A percentile compares a stretch with the other conserved stretches of the same genome.
phyloP scores from a whole-genome alignment of 257 asterid species.

The Lycium ferocissimum region DNA sequence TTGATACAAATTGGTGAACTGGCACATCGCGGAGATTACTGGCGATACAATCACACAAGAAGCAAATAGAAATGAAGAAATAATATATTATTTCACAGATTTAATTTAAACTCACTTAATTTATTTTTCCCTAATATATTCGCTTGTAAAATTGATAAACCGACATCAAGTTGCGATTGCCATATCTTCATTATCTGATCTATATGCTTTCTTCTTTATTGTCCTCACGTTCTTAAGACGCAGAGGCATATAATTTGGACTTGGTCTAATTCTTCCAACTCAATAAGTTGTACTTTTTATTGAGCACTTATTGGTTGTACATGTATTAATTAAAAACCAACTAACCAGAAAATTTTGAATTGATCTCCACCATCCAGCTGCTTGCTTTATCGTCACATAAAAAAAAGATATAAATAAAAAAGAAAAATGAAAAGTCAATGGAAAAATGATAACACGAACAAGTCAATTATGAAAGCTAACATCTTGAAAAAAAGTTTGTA shows the following conservation, averaged over 20 bases:
- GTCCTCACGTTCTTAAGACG: slow-evolving; percentile 19
- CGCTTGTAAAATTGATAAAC: not conserved
- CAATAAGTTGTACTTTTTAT: not conserved
- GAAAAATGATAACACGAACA: not conserved
- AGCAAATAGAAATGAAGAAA: too few species aligned
- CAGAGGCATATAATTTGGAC: not conserved
- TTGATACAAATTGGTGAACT: too few species aligned
- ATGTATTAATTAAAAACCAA: not conserved
- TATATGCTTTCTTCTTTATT: not conserved
- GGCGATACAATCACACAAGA: too few species aligned
- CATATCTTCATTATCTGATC: not conserved
- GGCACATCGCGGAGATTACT: too few species aligned
- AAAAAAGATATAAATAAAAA: not conserved
- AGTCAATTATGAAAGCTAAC: not conserved
- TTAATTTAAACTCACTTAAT: too few species aligned
- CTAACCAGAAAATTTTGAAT: not conserved
- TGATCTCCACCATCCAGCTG: slow-evolving; percentile 24
- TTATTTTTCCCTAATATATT: not conserved
- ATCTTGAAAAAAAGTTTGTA: not conserved
- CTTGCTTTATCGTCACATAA: not conserved
- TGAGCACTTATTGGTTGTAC: not conserved
- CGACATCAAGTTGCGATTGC: not conserved
- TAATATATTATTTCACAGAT: too few species aligned
- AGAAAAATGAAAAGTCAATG: not conserved
- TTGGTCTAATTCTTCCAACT: not conserved